Evolutionary conservation across 345 rosid genomes (phyloP).

Genomic region (Noccaea caerulescens): DNA sequence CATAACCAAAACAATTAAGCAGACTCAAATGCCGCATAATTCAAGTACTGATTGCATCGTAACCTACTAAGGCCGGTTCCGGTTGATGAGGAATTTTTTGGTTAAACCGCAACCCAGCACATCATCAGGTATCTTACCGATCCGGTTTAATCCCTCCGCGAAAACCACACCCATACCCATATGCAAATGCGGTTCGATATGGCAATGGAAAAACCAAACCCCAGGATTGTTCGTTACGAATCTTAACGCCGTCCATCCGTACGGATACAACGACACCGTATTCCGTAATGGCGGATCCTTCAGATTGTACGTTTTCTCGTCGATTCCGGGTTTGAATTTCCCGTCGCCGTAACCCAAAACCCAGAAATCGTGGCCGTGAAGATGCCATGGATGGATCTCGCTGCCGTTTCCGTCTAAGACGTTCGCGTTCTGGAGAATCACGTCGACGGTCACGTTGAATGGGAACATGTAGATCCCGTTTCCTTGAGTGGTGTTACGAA

Average conservation of each 20-base stretch:
- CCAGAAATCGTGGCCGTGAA: constrained; percentile 93
- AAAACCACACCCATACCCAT: constrained; percentile 96
- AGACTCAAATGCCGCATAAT: neutral
- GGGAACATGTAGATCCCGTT: constrained; percentile 57
- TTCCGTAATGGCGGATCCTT: constrained; percentile 75
- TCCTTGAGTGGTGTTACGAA: constrained; percentile 56
- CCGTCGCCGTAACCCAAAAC: constrained; percentile 82
- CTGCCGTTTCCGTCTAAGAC: constrained; percentile 46
- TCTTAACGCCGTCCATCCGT: constrained; percentile 92
- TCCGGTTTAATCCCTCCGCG: constrained; percentile 57
- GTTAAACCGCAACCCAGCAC: constrained; percentile 67
- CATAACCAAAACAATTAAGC: constrained; percentile 6
- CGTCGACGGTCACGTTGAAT: constrained; percentile 62
- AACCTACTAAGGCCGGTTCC: neutral
- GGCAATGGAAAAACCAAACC: constrained; percentile 93
- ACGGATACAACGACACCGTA: constrained; percentile 67
- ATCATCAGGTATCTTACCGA: constrained; percentile 53
- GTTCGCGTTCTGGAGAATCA: constrained; percentile 77
- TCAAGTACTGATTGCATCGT: neutral
- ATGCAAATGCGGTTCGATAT: constrained; percentile 87
- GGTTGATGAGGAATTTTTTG: constrained; percentile 42
- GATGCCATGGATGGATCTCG: constrained; percentile 88
- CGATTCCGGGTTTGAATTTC: constrained; percentile 39
- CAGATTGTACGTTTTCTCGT: constrained; percentile 56
- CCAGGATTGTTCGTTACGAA: constrained; percentile 84